These are phyloP conservation scores for Tolypocladium capitatum DNA, from an alignment of 2,329 filamentous ascomycete genomes.

Conservation along the genomic window DNA sequence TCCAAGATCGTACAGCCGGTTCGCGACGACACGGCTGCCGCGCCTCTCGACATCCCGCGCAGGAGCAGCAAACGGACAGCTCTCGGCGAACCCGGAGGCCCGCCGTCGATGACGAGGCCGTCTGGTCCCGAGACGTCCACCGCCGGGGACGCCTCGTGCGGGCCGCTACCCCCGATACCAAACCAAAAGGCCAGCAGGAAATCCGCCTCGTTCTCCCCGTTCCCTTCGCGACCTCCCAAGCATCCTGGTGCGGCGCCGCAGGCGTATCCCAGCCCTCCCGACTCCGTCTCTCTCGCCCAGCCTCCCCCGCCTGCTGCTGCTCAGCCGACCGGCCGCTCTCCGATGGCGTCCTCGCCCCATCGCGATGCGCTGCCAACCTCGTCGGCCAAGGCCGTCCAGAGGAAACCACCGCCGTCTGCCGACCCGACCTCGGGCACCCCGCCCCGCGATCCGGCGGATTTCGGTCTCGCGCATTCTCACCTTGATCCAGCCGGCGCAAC, in stretches of 20 bases:
- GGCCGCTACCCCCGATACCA: constrained; percentile 14
- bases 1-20: constrained; percentile 50
- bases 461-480: constrained; percentile 11
- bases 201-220: constrained; percentile 10
- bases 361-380: constrained; percentile 10
- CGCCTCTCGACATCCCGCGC: constrained; percentile 42
- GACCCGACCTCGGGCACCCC: constrained; percentile 1
- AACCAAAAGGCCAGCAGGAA: constrained; percentile 18
- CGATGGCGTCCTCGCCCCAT: constrained; percentile 8
- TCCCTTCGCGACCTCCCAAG: not conserved
- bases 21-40: constrained; percentile 41
- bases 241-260: constrained; percentile 6
- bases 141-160: constrained; percentile 7
- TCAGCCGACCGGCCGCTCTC: constrained; percentile 2
- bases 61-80: constrained; percentile 32
- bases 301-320: constrained; percentile 6
- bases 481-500: constrained; percentile 6
- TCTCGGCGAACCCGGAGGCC: constrained; percentile 9
- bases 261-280: constrained; percentile 21
- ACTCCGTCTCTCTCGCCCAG: constrained; percentile 13
- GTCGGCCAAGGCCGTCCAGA: constrained; percentile 26
- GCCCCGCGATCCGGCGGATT: not conserved
- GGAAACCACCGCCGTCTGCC: constrained; percentile 28
- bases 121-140: constrained; percentile 21
- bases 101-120: constrained; percentile 10